These are phyloP conservation scores for Backusella westeae DNA, from an alignment of 192 early-diverging fungal species.

Conservation along the genomic window DNA sequence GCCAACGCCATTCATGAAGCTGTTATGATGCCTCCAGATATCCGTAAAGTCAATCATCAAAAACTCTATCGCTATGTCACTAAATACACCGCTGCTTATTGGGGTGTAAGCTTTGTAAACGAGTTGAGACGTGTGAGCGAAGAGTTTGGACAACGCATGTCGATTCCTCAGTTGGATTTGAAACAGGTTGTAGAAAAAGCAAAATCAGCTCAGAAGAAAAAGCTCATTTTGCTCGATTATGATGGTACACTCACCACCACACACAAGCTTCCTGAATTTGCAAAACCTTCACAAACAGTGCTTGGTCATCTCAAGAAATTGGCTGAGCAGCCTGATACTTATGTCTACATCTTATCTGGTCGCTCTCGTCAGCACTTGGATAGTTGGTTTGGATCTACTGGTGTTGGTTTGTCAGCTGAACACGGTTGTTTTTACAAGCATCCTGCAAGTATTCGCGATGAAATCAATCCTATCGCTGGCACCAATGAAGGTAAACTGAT, in stretches of 20 bases:
- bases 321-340: constrained; percentile 74
- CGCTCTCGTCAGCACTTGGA: constrained; percentile 88
- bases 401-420: constrained; percentile 93
- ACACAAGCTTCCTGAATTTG: constrained; percentile 89
- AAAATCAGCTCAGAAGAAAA: constrained; percentile 58
- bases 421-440: constrained; percentile 99
- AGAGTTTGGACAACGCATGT: constrained; percentile 60
- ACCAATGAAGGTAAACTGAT: constrained; percentile 47
- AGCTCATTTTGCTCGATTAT: constrained; percentile 92
- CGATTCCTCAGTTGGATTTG: constrained; percentile 56
- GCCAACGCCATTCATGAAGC: constrained; percentile 87
- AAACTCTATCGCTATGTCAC: constrained; percentile 93
- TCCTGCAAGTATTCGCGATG: constrained; percentile 62
- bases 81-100: constrained; percentile 97
- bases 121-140: constrained; percentile 78
- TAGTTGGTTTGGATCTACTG: constrained; percentile 84
- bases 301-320: constrained; percentile 71
- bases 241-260: constrained; percentile 92
- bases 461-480: constrained; percentile 48
- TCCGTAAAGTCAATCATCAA: constrained; percentile 79
- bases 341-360: constrained; percentile 95
- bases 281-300: constrained; percentile 76
- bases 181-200: constrained; percentile 53
- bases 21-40: constrained; percentile 86
- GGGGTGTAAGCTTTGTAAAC: constrained; percentile 93